Conservation (phyloP, 1,284 basidiomycete species). For the Cutaneotrichosporon spelunceum region DNA sequence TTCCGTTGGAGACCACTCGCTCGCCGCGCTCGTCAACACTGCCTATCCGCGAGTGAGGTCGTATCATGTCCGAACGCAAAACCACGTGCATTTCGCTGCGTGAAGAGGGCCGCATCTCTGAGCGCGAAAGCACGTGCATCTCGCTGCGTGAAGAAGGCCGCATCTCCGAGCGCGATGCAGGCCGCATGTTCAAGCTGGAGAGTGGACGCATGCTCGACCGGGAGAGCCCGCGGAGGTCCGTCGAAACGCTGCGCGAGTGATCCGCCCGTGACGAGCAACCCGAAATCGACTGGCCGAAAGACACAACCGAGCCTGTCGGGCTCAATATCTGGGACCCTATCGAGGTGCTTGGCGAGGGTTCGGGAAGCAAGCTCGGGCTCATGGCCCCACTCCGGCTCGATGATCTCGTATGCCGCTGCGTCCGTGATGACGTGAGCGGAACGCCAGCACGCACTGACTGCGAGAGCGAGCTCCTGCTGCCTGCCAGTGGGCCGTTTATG, state of each 20-base stretch:
- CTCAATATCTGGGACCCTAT: slow-evolving; percentile 1
- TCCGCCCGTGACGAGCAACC: background rate
- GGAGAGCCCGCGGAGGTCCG: background rate
- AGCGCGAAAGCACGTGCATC: background rate
- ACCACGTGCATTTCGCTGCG: slow-evolving; percentile 2
- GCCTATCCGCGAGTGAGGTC: background rate
- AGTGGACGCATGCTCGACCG: slow-evolving; percentile 6
- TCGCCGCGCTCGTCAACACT: slow-evolving; percentile 8
- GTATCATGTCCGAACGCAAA: background rate
- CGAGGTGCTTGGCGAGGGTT: slow-evolving; percentile 8
- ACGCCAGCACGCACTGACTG: background rate
- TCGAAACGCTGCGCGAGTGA: background rate
- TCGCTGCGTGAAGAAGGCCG: background rate
- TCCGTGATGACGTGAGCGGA: slow-evolving; percentile 9
- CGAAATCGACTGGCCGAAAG: background rate
- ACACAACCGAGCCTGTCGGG: background rate
- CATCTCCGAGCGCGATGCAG: background rate
- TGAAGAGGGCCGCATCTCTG: background rate
- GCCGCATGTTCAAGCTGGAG: slow-evolving; percentile 1
- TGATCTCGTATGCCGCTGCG: background rate
- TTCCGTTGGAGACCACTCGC: background rate
- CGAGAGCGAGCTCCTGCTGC: slow-evolving; percentile 1
- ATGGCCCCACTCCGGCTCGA: slow-evolving; percentile 8
- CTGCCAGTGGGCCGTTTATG: background rate
- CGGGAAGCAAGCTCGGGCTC: slow-evolving; percentile 10